phyloP scores from a whole-genome alignment of 2,329 filamentous ascomycete genomes.

The Diaporthe helianthi region DNA sequence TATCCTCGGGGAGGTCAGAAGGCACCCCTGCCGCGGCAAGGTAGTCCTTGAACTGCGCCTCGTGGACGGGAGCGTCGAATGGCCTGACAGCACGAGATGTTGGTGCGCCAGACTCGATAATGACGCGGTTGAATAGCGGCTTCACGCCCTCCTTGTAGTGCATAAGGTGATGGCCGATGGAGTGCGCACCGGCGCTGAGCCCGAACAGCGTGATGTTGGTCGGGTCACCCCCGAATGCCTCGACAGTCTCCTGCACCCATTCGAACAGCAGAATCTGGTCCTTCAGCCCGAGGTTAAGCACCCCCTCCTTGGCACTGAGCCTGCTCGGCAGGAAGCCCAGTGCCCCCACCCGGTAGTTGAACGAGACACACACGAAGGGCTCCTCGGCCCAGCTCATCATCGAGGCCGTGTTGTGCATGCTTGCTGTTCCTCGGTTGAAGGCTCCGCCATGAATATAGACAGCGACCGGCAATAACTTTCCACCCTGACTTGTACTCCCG shows the following conservation, averaged over 20 bases:
- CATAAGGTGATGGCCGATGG: slow-evolving; percentile 63
- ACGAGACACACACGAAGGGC: slow-evolving; percentile 56
- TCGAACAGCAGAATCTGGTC: slow-evolving; percentile 59
- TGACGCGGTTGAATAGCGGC: slow-evolving; percentile 46
- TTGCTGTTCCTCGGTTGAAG: slow-evolving; percentile 50
- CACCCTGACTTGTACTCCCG: background rate
- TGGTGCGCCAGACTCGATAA: slow-evolving; percentile 49
- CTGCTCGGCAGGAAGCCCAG: slow-evolving; percentile 66
- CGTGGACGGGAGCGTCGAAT: slow-evolving; percentile 55
- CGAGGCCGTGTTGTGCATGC: slow-evolving; percentile 55
- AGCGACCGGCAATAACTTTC: slow-evolving; percentile 42
- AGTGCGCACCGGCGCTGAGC: slow-evolving; percentile 58
- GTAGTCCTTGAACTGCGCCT: slow-evolving; percentile 56
- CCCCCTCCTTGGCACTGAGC: slow-evolving; percentile 57
- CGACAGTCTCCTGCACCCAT: slow-evolving; percentile 63
- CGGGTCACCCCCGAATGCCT: slow-evolving; percentile 59
- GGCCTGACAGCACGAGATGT: slow-evolving; percentile 49
- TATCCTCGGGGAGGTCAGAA: slow-evolving; percentile 50
- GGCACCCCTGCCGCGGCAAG: slow-evolving; percentile 53
- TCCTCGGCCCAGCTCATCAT: slow-evolving; percentile 56
- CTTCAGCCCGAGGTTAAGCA: slow-evolving; percentile 62
- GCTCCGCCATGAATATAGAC: slow-evolving; percentile 56
- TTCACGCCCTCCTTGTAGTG: slow-evolving; percentile 45
- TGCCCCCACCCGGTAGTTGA: slow-evolving; percentile 61
- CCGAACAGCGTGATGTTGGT: slow-evolving; percentile 57